Evolutionary conservation across 164 flowering plant species (phyloP), one percentile per base, ranked within the genome.

Genomic region (Chimonanthus salicifolius): DNA sequence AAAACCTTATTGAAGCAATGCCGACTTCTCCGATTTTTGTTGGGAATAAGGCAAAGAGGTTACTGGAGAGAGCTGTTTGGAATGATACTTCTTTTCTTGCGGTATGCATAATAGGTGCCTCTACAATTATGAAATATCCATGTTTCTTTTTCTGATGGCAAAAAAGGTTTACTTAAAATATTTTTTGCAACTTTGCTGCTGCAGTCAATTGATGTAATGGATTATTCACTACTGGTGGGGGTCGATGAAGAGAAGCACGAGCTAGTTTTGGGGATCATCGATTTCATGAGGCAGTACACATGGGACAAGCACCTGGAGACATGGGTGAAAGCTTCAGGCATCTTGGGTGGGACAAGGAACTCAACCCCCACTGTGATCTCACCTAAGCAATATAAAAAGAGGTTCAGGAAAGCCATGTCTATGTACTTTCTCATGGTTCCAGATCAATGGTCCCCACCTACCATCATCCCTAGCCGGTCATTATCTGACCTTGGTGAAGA

Each of bases 271-370:
- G 99, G 99, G 46, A 96, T 96, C 64, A 96, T 96, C 72, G 99
- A 96, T 81, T 96, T 91, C 81, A 87, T 96, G 97, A 91, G 99
- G 80, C 99, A 96, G 75, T 96, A 96, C 72, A 96, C 99, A 3
- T 96, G 99, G 98, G 99, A 96, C 86, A 96, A 96, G 78, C 99
- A 94, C 78, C 87, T 96, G 3, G 99, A 96, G 79, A 89, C 99
- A 45, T 96, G 99, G 99, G 99, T 94, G 65, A 96, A 96, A 77
- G 85, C 97, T 70, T 88, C 99, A 0, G 97, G 98, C 66, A 92
- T 96, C 48, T 87, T 96, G 15, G 99, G 99, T 6, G 98, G 97
- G 13, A 88, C 90, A 15, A 96, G 83, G 77, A 92, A 92, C 72
- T 62, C 86, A 0, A 74, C 97, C 20, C 99, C 99, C 6, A 96